Conservation (phyloP, 257 asterid species). For the Rubia yunnanensis region DNA sequence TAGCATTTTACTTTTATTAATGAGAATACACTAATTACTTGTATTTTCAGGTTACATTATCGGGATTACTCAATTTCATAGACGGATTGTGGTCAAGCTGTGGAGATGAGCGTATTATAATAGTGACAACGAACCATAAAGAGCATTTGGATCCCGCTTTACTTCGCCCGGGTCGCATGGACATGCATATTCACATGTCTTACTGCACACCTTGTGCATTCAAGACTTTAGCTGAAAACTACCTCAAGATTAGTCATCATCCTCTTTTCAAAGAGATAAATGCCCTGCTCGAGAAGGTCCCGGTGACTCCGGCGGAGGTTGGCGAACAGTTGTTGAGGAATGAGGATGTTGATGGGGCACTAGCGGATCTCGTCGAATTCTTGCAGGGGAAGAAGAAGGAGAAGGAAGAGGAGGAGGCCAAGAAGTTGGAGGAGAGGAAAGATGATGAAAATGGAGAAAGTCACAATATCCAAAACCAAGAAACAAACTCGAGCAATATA, state of each 20-base stretch:
- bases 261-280: slow-evolving; percentile 3
- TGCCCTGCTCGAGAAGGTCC: slow-evolving; percentile 15
- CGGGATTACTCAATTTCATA: slow-evolving; percentile 38
- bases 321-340: slow-evolving; percentile 33
- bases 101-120: slow-evolving; percentile 40
- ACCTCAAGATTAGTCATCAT: slow-evolving; percentile 21
- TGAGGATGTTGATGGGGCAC: slow-evolving; percentile 17
- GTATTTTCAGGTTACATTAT: slow-evolving; percentile 21
- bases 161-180: slow-evolving; percentile 41
- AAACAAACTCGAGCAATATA: not conserved
- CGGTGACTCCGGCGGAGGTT: slow-evolving; percentile 35
- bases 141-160: slow-evolving; percentile 28
- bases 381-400: slow-evolving; percentile 19
- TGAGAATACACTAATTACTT: not conserved
- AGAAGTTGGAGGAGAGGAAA: not conserved
- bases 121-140: slow-evolving; percentile 33
- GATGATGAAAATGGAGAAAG: slow-evolving; percentile 6
- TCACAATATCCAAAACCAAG: not conserved
- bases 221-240: slow-evolving; percentile 23
- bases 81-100: slow-evolving; percentile 51
- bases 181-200: slow-evolving; percentile 35
- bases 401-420: slow-evolving; percentile 13
- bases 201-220: slow-evolving; percentile 31
- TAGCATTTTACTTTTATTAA: no score
- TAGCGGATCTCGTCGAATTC: slow-evolving; percentile 18